phyloP scores from a whole-genome alignment of 1,139 yeast genomes.

The Hyphopichia fennica region DNA sequence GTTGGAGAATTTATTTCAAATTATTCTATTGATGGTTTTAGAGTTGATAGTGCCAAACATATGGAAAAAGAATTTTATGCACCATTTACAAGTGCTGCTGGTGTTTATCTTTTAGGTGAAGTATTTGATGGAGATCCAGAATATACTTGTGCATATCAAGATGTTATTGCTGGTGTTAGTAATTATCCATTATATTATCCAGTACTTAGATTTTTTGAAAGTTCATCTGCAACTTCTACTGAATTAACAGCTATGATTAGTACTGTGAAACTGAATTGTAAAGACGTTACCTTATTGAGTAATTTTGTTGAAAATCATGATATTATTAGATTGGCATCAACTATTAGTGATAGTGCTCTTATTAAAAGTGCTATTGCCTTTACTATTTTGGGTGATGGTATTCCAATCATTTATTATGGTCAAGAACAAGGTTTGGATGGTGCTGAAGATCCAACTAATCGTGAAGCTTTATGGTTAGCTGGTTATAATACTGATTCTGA shows the following conservation, averaged over 20 bases:
- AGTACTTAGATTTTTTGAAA: not conserved
- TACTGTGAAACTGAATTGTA: not conserved
- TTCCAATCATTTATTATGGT: conserved; percentile 4
- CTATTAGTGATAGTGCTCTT: not conserved
- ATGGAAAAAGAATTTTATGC: not conserved
- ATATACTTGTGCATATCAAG: conserved; percentile 4
- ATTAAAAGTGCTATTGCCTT: conserved; percentile 4
- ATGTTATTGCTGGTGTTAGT: conserved; percentile 2
- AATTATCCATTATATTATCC: conserved; percentile 3
- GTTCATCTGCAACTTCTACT: not conserved
- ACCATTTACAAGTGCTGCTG: conserved; percentile 1
- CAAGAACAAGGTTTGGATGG: conserved; percentile 3
- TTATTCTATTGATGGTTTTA: conserved; percentile 3
- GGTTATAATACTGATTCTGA: conserved; percentile 1
- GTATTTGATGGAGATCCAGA: conserved; percentile 1
- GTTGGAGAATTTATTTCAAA: conserved; percentile 1
- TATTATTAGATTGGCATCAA: not conserved
- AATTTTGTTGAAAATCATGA: conserved; percentile 4
- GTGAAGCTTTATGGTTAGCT: conserved; percentile 4
- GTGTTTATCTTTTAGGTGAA: conserved; percentile 2
- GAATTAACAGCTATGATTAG: conserved; percentile 1
- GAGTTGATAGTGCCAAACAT: conserved; percentile 4
- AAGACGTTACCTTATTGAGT: conserved; percentile 3
- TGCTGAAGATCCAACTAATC: conserved; percentile 1
- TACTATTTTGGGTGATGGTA: conserved; percentile 2